These are phyloP conservation scores for Hypericum perforatum DNA, from an alignment of 345 rosid species.

Conservation along the genomic window DNA sequence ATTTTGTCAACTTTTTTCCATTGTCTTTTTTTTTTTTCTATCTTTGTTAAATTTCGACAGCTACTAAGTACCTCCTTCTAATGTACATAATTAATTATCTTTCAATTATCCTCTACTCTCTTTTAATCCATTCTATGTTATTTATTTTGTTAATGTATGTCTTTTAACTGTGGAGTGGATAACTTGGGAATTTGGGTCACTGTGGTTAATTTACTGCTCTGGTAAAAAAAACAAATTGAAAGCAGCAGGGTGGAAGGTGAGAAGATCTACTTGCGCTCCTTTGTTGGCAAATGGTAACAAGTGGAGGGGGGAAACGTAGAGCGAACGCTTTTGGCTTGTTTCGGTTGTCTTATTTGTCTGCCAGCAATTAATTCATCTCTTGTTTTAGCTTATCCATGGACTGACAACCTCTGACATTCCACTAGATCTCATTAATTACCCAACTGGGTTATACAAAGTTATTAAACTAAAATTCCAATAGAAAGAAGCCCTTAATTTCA, in stretches of 20 bases:
- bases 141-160: background rate
- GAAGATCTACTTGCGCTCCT: too few species aligned
- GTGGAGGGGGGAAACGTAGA: background rate
- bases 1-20: slow-evolving; percentile 37
- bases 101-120: too few species aligned
- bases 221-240: too few species aligned
- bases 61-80: too few species aligned
- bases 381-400: slow-evolving; percentile 13
- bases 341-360: slow-evolving; percentile 11
- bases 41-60: background rate
- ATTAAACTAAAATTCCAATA: too few species aligned
- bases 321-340: slow-evolving; percentile 20
- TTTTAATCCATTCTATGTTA: background rate
- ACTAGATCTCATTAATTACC: slow-evolving; percentile 24
- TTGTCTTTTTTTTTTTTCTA: background rate
- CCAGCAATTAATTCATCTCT: slow-evolving; percentile 8
- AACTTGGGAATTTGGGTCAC: too few species aligned
- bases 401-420: slow-evolving; percentile 39
- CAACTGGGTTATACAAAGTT: background rate
- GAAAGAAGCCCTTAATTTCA: too few species aligned
- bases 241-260: too few species aligned
- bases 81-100: too few species aligned
- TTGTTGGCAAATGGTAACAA: too few species aligned
- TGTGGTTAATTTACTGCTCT: too few species aligned
- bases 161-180: too few species aligned